Evolutionary conservation across 345 rosid genomes (phyloP).

Genomic region (Linum trigynum): DNA sequence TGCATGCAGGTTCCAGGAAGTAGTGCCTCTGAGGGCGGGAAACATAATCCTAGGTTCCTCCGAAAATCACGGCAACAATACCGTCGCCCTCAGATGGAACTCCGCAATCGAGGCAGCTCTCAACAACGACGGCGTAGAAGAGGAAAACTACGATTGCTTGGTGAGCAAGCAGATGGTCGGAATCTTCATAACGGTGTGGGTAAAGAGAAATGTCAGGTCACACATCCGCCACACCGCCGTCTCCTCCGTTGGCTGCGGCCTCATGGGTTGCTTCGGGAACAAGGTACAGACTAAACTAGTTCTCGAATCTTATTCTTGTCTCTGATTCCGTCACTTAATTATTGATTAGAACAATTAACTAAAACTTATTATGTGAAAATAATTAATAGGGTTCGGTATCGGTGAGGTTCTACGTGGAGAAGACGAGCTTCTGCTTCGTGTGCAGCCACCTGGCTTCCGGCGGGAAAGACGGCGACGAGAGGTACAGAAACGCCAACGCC

Average conservation of each 20-base stretch:
- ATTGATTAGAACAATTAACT: not conserved
- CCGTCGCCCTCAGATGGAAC: constrained; percentile 54
- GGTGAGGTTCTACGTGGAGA: constrained; percentile 51
- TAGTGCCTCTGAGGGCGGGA: constrained; percentile 57
- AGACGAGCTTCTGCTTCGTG: constrained; percentile 75
- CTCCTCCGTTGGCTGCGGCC: constrained; percentile 73
- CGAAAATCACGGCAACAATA: constrained; percentile 32
- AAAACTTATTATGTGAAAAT: not conserved
- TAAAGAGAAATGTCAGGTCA: constrained; percentile 42
- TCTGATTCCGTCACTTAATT: too few species aligned
- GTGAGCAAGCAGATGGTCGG: constrained; percentile 82
- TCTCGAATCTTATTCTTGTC: too few species aligned
- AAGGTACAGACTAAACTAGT: too few species aligned
- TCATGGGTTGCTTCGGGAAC: constrained; percentile 76
- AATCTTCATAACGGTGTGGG: constrained; percentile 59
- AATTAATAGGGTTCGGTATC: constrained; percentile 67
- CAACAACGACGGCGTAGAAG: constrained; percentile 14
- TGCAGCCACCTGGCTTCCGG: constrained; percentile 83
- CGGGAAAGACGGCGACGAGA: constrained; percentile 63
- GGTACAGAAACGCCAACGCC: constrained; percentile 52
- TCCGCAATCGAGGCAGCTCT: constrained; percentile 49
- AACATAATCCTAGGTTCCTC: constrained; percentile 50
- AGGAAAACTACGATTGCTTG: constrained; percentile 27
- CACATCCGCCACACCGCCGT: constrained; percentile 45
- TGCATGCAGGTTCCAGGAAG: constrained; percentile 57